phyloP scores from a whole-genome alignment of 176 grass and related monocot species.

The Musa beccarii region DNA sequence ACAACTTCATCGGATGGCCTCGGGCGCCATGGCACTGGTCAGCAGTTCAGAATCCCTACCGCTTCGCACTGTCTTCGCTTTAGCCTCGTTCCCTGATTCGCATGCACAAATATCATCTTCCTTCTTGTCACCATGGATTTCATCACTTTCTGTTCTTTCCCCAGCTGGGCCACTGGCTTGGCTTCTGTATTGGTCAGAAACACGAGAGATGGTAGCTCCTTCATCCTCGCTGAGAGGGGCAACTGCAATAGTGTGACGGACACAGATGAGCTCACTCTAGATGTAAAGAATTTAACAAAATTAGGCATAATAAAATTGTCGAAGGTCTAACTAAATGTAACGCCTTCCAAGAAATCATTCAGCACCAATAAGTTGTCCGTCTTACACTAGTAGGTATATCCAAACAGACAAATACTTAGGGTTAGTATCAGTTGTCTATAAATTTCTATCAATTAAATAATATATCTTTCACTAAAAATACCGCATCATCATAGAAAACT shows the following conservation, averaged over 20 bases:
- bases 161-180: background rate
- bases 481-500: background rate
- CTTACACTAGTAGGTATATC: too few species aligned
- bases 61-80: constrained; percentile 1
- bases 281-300: background rate
- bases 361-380: too few species aligned
- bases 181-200: constrained; percentile 5
- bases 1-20: constrained; percentile 17
- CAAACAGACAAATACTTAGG: background rate
- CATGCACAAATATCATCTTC: constrained; percentile 7
- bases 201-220: background rate
- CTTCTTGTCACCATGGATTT: background rate
- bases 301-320: background rate
- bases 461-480: too few species aligned
- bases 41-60: constrained; percentile 12
- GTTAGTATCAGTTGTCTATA: background rate
- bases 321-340: too few species aligned
- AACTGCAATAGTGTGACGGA: constrained; percentile 27
- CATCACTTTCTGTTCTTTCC: constrained; percentile 16
- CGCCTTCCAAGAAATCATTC: too few species aligned
- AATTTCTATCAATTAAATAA: too few species aligned
- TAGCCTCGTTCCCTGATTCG: constrained; percentile 5
- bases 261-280: background rate
- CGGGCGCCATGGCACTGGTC: constrained; percentile 4
- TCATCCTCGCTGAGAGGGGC: constrained; percentile 9